Evolutionary conservation across 164 flowering plant genomes (phyloP), one percentile per base, ranked within the genome.

Genomic region (Umbilicus rupestris): DNA sequence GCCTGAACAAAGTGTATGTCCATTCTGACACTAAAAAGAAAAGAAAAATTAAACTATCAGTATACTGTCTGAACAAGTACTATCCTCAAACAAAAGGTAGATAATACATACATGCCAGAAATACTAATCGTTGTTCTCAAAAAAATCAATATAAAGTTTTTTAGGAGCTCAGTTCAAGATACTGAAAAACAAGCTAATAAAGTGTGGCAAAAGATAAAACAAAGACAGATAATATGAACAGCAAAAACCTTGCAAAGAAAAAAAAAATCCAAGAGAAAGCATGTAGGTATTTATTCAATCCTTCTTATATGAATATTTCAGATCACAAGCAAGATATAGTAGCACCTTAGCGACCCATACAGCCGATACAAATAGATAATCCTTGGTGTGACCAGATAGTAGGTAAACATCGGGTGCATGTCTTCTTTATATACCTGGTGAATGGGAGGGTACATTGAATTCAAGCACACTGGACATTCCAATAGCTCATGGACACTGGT

Each of bases 391-490:
- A 52, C 31, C 31, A 26, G 31, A 24, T 52, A 52, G 31, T 52
- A 26, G 59, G 59, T 10, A 52, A 12, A 52, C 7, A 52, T 7
- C 8, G 55, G 24, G 26, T 5, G 26, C 26, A 49, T n/a, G 14
- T 6, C 20, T 1, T 46, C 50, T 46, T 46, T 1, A 46, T 2
- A 46, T 52, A 52, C 59, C 59, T 52, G 59, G 16, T 24, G 59
- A 52, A 52, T 52, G 59, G 71, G 71, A 46, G 71, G 71, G 39
- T 69, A 69, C 71, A 69, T 69, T 19, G 66, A 64, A 47, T 69
- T 69, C 45, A 63, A 62, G 71, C 71, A 69, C 11, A 69, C 71
- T 22, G 71, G 71, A 52, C 71, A 69, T 41, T 69, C 71, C 66
- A 69, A 46, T 46, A 69, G 60, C 52, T 69, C 66, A 62, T 60